Evolutionary conservation across 805 yeast genomes (phyloP).

Genomic region (Saccharomycopsis sp.): DNA sequence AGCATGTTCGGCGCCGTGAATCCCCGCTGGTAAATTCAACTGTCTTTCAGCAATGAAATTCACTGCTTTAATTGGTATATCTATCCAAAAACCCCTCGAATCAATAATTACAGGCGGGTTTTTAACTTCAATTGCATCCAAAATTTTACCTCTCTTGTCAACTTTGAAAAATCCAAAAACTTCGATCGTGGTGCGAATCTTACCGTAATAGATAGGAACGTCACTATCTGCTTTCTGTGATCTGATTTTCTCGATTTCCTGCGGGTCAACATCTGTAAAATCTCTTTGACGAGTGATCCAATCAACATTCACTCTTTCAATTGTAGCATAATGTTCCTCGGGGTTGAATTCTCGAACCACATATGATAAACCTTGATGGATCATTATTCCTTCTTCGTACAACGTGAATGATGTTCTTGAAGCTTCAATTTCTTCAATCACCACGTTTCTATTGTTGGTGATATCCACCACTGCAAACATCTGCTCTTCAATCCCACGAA

Average conservation of each 20-base stretch:
- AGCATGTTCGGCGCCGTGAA: constrained; percentile 96
- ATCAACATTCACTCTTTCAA: constrained; percentile 82
- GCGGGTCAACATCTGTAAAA: constrained; percentile 87
- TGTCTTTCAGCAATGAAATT: constrained; percentile 48
- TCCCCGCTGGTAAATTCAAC: constrained; percentile 76
- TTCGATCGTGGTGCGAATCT: constrained; percentile 58
- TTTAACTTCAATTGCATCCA: constrained; percentile 89
- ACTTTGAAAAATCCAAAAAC: constrained; percentile 94
- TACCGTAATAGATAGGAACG: constrained; percentile 70
- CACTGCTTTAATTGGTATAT: constrained; percentile 63
- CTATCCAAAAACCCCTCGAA: constrained; percentile 89
- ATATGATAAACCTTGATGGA: constrained; percentile 91
- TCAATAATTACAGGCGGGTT: constrained; percentile 70
- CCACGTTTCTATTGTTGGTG: constrained; percentile 65
- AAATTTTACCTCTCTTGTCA: constrained; percentile 65
- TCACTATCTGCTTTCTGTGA: constrained; percentile 38
- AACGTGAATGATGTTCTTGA: constrained; percentile 84
- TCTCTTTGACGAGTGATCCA: constrained; percentile 93
- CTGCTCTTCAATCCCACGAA: constrained; percentile 79
- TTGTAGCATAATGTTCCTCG: constrained; percentile 75
- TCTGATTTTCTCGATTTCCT: constrained; percentile 57
- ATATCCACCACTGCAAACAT: constrained; percentile 85
- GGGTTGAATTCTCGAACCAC: constrained; percentile 77
- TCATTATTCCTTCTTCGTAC: constrained; percentile 87
- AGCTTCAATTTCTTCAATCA: constrained; percentile 85